A percentile compares a stretch with the other conserved stretches of the same genome.
phyloP scores from a whole-genome alignment of 805 yeast genomes.

The Candida koratica region DNA sequence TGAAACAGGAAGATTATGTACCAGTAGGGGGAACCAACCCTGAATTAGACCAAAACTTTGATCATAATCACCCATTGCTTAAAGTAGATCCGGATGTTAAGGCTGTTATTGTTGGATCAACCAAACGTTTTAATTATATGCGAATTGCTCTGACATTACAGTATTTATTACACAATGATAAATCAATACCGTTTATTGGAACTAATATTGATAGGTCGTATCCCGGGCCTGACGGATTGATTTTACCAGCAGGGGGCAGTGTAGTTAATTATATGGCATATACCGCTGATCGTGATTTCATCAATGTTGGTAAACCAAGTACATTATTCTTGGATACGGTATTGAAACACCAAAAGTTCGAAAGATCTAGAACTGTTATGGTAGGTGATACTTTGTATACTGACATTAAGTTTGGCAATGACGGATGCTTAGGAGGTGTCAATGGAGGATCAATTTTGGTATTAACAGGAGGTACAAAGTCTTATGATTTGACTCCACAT shows the following conservation, averaged over 20 bases:
- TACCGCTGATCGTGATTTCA: conserved; percentile 30
- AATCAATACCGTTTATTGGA: conserved; percentile 35
- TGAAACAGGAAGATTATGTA: conserved; percentile 28
- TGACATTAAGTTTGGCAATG: conserved; percentile 42
- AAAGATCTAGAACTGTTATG: conserved; percentile 30
- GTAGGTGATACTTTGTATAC: conserved; percentile 42
- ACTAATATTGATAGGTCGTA: conserved; percentile 39
- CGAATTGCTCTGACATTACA: conserved; percentile 36
- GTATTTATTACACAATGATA: conserved; percentile 30
- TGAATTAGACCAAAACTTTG: conserved; percentile 23
- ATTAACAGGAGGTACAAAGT: conserved; percentile 34
- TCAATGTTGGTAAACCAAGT: conserved; percentile 40
- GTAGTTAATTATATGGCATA: conserved; percentile 36
- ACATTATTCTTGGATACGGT: conserved; percentile 27
- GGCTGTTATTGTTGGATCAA: conserved; percentile 40
- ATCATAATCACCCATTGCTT: conserved; percentile 23
- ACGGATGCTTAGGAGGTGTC: conserved; percentile 31
- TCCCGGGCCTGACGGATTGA: conserved; percentile 37
- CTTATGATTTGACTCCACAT: conserved; percentile 18
- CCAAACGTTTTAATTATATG: conserved; percentile 35
- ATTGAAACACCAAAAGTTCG: conserved; percentile 24
- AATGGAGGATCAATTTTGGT: conserved; percentile 31
- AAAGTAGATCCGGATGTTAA: conserved; percentile 35
- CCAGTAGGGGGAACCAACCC: conserved; percentile 35
- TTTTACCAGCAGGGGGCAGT: conserved; percentile 41